A percentile compares a stretch with the other conserved stretches of the same genome.
Conservation (phyloP, 1,139 yeast genomes). For the Saccharomyces hybrid region DNA sequence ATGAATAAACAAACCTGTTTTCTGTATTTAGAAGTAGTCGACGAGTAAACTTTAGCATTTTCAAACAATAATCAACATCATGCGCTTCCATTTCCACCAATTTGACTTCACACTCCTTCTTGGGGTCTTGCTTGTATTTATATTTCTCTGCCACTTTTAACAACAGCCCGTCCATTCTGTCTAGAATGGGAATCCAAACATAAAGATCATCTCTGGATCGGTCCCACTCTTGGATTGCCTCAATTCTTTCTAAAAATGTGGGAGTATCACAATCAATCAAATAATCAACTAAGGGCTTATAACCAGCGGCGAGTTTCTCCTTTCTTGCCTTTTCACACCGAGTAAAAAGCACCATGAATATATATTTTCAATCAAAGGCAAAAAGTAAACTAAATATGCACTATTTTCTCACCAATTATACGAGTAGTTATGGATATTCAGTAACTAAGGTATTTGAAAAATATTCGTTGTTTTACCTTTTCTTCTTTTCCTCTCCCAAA, state of each 20-base stretch:
- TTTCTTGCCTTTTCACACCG: constrained; percentile 29
- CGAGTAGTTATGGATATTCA: neutral
- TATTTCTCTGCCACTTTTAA: constrained; percentile 49
- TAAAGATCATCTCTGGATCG: constrained; percentile 66
- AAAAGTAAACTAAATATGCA: neutral
- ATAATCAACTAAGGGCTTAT: constrained; percentile 30
- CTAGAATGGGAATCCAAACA: constrained; percentile 71
- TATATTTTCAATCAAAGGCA: neutral
- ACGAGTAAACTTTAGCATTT: constrained; percentile 56
- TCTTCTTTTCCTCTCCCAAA: neutral
- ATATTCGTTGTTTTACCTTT: neutral
- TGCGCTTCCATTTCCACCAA: constrained; percentile 39
- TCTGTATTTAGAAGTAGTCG: constrained; percentile 63
- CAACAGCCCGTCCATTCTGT: constrained; percentile 64
- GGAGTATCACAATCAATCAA: constrained; percentile 18
- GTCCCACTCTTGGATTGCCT: constrained; percentile 41
- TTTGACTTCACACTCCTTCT: constrained; percentile 37
- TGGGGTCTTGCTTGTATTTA: constrained; percentile 30
- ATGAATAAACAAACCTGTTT: constrained; percentile 59
- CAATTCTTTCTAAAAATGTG: constrained; percentile 22
- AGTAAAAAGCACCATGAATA: constrained; percentile 25
- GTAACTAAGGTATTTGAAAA: neutral
- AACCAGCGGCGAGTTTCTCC: constrained; percentile 25
- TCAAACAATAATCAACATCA: constrained; percentile 43
- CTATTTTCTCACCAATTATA: neutral